phyloP scores from a whole-genome alignment of 2,329 filamentous ascomycete genomes.

The Elsinoe necatrix region DNA sequence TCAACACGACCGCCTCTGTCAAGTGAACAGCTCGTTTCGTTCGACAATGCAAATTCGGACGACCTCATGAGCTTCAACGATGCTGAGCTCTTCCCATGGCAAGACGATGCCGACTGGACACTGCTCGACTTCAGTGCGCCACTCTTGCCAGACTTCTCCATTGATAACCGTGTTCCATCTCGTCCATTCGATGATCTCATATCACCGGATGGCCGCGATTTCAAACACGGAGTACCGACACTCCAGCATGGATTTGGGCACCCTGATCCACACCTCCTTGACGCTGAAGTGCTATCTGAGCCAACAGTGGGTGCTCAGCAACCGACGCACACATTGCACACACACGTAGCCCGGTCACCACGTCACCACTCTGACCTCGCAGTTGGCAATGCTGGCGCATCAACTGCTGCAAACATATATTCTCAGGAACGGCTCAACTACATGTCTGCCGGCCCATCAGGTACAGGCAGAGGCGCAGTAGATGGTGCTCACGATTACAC shows the following conservation, averaged over 20 bases:
- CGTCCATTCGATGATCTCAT: background rate
- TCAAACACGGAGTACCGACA: background rate
- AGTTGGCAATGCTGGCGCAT: background rate
- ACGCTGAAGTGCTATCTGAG: background rate
- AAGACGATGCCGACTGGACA: constrained; percentile 15
- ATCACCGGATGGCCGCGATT: background rate
- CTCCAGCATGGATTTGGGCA: background rate
- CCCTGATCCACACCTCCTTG: background rate
- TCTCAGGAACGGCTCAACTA: background rate
- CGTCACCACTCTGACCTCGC: background rate
- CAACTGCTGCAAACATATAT: background rate
- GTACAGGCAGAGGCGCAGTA: background rate
- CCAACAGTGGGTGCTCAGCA: background rate
- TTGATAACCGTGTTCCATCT: background rate
- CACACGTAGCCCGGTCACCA: background rate
- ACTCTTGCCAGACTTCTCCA: background rate
- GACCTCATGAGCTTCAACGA: constrained; percentile 11
- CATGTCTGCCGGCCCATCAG: background rate
- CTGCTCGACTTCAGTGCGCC: constrained; percentile 13
- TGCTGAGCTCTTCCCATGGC: background rate
- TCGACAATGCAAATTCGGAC: constrained; percentile 3
- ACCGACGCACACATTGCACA: constrained; percentile 9
- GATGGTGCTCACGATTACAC: background rate
- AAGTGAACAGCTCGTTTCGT: background rate
- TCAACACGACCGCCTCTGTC: background rate